Conservation (phyloP, 345 rosid species). For the Salix dunnii region DNA sequence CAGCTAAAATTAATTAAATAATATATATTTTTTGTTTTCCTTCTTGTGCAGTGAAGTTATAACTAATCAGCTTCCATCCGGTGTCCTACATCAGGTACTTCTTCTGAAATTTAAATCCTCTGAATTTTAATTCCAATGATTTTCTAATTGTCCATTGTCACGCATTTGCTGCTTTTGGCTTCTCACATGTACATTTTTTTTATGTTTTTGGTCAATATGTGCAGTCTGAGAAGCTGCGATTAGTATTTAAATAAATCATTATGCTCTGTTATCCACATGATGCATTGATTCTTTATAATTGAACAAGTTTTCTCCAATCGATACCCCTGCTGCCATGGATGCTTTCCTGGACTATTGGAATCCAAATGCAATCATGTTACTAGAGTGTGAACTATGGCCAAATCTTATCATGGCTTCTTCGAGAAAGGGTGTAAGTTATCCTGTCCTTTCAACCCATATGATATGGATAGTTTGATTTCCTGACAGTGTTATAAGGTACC, state of each 20-base stretch:
- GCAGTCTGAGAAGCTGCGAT: neutral
- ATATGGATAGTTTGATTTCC: too few species aligned
- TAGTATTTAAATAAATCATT: neutral
- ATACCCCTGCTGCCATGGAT: constrained; percentile 68
- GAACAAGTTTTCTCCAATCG: constrained; percentile 75
- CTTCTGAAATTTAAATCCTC: neutral
- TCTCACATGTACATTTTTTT: neutral
- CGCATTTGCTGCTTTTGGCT: neutral
- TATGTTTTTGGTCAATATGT: too few species aligned
- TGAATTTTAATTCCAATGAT: neutral
- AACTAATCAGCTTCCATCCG: constrained; percentile 52
- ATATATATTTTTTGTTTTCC: neutral
- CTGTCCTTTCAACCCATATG: neutral
- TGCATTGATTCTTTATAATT: constrained; percentile 17
- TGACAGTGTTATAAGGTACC: too few species aligned
- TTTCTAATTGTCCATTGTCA: neutral
- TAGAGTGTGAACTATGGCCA: constrained; percentile 95
- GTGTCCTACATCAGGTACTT: constrained; percentile 74
- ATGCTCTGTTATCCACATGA: neutral
- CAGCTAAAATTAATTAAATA: too few species aligned
- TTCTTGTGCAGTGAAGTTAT: constrained; percentile 68
- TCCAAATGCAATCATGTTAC: constrained; percentile 58
- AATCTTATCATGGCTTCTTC: constrained; percentile 76
- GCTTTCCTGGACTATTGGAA: constrained; percentile 74
- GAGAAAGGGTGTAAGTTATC: constrained; percentile 50